A percentile compares a stretch with the other conserved stretches of the same genome.
Evolutionary conservation across 257 asterid species (phyloP).

Genomic region (Nicotiana noctiflora): DNA sequence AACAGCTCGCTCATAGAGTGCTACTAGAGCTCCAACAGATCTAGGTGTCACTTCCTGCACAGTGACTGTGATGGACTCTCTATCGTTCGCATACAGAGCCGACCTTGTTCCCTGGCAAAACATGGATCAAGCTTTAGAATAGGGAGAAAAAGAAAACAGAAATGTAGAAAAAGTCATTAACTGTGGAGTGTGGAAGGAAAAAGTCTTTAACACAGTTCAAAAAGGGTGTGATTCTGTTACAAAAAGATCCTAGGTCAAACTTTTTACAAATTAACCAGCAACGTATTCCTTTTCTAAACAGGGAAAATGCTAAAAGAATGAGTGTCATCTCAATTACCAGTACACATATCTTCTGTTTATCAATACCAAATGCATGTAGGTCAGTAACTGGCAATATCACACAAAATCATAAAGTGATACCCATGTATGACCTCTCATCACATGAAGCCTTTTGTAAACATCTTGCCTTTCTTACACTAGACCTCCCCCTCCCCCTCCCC

Average conservation of each 20-base stretch:
- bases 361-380: neutral
- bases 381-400: neutral
- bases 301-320: neutral
- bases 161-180: neutral
- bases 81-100: slow-evolving; percentile 76
- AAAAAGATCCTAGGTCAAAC: neutral
- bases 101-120: slow-evolving; percentile 83
- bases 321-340: neutral
- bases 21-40: slow-evolving; percentile 91
- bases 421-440: neutral
- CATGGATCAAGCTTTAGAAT: neutral
- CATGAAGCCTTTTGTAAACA: neutral
- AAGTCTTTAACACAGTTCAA: neutral
- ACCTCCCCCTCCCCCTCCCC: neutral
- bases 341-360: neutral
- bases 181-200: neutral
- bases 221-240: neutral
- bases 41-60: slow-evolving; percentile 97
- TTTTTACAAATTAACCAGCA: neutral
- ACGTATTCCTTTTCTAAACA: neutral
- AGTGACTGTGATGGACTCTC: slow-evolving; percentile 96
- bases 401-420: neutral
- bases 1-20: slow-evolving; percentile 96
- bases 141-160: neutral
- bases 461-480: neutral